Base-by-base conservation (phyloP, 768 basidiomycete genomes). In the Auriculariales sp. region DNA sequence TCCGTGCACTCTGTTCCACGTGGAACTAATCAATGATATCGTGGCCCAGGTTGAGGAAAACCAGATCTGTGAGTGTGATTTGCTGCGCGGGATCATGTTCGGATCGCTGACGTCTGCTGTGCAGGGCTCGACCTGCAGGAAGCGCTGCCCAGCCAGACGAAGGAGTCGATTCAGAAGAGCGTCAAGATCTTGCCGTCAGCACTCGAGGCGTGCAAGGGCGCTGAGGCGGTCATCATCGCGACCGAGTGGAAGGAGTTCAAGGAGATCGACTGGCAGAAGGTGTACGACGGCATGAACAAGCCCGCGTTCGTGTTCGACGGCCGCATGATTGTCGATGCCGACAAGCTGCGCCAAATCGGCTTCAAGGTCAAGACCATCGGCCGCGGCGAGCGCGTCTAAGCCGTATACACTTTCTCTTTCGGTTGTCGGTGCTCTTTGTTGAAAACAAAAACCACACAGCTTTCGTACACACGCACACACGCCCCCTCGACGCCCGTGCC, bases 301-400 rank as follows among this genome's bases (percentile, higher is more conserved):
- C 95, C 95, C n/a, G 94, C 95, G 3, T 98, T 95, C 61, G 75
- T 99, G 55, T 97, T 97, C 59, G 94, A 98, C 62, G 92, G 92
- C 3, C 78, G 92, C 28, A 70, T 95, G 53, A 73, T 97, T 59
- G 73, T 97, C 36, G 86, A 98, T 61, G 79, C 77, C 9, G 79
- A 80, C 47, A 75, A 78, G 64, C 71, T 98, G 54, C 76, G 75
- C 58, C 63, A 77, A 60, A 95, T 97, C 59, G 94, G 94, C 32
- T 98, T 98, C 80, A 86, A 64, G 58, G 77, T 78, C 47, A 73
- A 70, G 33, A 71, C 72, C 47, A 81, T 81, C 49, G 79, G 79
- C 47, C 76, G 77, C 19, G 75, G 74, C 48, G 68, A 71, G 54
- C 59, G 63, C 48, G 22, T 68, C 30, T 73, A 63, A 44, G 15